Percentiles rank a stretch among this genome's conserved stretches.
Evolutionary conservation across 2,329 filamentous ascomycete genomes (phyloP).

Genomic region (Hymenoscyphus repandus): DNA sequence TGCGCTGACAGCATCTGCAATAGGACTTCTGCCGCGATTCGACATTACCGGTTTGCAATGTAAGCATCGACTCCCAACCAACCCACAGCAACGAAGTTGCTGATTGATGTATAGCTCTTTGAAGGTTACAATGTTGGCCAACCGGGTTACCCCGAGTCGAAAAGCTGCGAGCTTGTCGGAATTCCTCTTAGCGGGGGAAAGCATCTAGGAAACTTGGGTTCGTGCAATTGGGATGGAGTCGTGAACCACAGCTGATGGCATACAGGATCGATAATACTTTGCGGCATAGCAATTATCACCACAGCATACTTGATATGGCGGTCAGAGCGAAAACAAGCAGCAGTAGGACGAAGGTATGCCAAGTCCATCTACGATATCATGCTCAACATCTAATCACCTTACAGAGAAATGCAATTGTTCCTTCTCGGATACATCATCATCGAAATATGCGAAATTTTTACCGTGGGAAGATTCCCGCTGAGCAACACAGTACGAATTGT

Average conservation of each 20-base stretch:
- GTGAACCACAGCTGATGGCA: conserved; percentile 27
- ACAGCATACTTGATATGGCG: conserved; percentile 65
- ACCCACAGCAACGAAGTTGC: background rate
- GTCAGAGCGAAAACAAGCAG: conserved; percentile 86
- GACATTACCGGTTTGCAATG: conserved; percentile 79
- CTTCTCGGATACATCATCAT: conserved; percentile 80
- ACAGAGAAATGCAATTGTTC: conserved; percentile 94
- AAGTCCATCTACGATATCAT: background rate
- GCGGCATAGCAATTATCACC: conserved; percentile 67
- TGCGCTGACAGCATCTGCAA: conserved; percentile 19
- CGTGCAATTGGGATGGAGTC: conserved; percentile 29
- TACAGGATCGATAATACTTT: conserved; percentile 80
- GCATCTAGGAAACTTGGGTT: conserved; percentile 78
- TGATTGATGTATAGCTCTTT: conserved; percentile 52
- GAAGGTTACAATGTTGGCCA: conserved; percentile 32
- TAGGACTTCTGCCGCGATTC: conserved; percentile 81
- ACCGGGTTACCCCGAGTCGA: conserved; percentile 31
- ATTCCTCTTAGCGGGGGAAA: conserved; percentile 63
- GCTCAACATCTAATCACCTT: conserved; percentile 3
- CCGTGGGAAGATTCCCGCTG: conserved; percentile 82
- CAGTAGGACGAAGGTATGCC: conserved; percentile 81
- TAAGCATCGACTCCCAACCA: conserved; percentile 41
- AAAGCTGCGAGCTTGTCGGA: conserved; percentile 68
- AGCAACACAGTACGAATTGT: conserved; percentile 65
- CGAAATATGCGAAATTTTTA: conserved; percentile 94